Percentiles rank a stretch among this genome's conserved stretches.
These are phyloP conservation scores for Cryptococcus maquisensis DNA, from an alignment of 1,284 basidiomycete species.

Conservation along the genomic window DNA sequence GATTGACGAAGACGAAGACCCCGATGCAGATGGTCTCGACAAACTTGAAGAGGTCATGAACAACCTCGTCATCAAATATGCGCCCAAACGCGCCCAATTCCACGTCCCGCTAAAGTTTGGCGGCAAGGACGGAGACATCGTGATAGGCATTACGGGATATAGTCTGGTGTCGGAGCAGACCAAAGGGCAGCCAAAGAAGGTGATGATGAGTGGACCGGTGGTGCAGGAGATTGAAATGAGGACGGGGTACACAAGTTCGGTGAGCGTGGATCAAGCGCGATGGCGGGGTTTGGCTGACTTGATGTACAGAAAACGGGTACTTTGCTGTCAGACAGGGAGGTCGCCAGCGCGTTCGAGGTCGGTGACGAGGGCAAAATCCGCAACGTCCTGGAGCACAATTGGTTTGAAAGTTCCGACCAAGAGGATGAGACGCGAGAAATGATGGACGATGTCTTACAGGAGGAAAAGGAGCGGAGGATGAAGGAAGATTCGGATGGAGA, in stretches of 20 bases:
- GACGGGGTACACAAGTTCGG: constrained; percentile 74
- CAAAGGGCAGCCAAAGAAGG: constrained; percentile 73
- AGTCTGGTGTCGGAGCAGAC: constrained; percentile 78
- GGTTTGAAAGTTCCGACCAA: constrained; percentile 37
- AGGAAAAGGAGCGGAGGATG: constrained; percentile 21
- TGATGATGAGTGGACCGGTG: constrained; percentile 68
- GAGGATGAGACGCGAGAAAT: constrained; percentile 19
- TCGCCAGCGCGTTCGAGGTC: constrained; percentile 44
- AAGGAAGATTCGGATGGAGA: constrained; percentile 15
- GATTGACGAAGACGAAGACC: constrained; percentile 49
- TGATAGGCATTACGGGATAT: constrained; percentile 87
- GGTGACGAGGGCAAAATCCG: constrained; percentile 38
- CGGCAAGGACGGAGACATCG: constrained; percentile 58
- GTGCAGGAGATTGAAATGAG: constrained; percentile 68
- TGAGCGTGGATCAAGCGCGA: constrained; percentile 38
- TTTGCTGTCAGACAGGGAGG: constrained; percentile 36
- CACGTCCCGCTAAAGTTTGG: constrained; percentile 76
- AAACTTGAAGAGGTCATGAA: constrained; percentile 50
- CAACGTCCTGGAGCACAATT: constrained; percentile 42
- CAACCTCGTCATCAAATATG: constrained; percentile 76
- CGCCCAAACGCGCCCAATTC: constrained; percentile 82
- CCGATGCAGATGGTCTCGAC: constrained; percentile 62
- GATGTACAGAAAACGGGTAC: constrained; percentile 43
- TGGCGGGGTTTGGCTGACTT: not conserved
- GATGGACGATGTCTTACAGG: constrained; percentile 27